Evolutionary conservation across 306 rosid genomes (phyloP).

Genomic region (Vigna hirtella): DNA sequence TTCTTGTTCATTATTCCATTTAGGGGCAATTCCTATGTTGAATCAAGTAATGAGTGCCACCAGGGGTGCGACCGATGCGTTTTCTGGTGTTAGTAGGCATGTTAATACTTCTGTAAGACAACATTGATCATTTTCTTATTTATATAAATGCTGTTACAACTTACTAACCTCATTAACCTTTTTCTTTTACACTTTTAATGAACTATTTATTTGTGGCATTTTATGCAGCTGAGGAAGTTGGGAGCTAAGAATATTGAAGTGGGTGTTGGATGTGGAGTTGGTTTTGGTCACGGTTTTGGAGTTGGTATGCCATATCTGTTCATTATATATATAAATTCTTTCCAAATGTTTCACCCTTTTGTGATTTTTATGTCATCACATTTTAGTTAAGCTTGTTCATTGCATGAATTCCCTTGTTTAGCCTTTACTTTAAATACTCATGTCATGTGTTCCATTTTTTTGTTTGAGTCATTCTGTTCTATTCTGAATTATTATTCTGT

Average conservation of each 20-base stretch:
- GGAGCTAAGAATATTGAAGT: slow-evolving; percentile 88
- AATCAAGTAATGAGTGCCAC: slow-evolving; percentile 96
- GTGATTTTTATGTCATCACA: neutral
- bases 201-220: slow-evolving; percentile 23
- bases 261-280: slow-evolving; percentile 96
- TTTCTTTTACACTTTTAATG: neutral
- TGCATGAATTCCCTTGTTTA: slow-evolving; percentile 6
- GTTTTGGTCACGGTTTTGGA: slow-evolving; percentile 98
- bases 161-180: neutral
- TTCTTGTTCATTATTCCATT: slow-evolving; percentile 29
- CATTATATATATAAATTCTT: neutral
- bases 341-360: neutral
- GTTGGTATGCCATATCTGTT: slow-evolving; percentile 65
- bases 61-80: slow-evolving; percentile 92
- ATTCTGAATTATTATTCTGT: slow-evolving; percentile 3
- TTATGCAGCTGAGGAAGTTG: slow-evolving; percentile 74
- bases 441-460: slow-evolving; percentile 1
- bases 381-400: neutral
- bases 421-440: slow-evolving; percentile 12
- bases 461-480: slow-evolving; percentile 3
- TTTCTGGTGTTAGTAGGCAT: slow-evolving; percentile 88
- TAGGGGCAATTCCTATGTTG: slow-evolving; percentile 86
- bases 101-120: slow-evolving; percentile 76
- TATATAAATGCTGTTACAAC: neutral
- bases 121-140: neutral